A percentile compares a stretch with the other conserved stretches of the same genome.
These are phyloP conservation scores for Ambrosia trifida DNA, from an alignment of 129 eudicot genomes.

Conservation along the genomic window DNA sequence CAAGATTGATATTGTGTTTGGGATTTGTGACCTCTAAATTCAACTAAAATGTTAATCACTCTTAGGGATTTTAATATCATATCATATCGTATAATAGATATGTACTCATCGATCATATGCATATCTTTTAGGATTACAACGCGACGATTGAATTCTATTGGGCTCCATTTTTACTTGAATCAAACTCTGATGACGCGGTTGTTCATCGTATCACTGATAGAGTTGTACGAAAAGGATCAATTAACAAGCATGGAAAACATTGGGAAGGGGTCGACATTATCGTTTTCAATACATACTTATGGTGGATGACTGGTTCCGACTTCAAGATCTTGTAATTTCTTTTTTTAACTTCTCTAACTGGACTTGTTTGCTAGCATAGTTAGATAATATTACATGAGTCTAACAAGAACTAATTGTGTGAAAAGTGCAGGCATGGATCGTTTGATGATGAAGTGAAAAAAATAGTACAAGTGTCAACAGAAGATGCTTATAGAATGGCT, in stretches of 20 bases:
- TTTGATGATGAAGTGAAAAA: slow-evolving; percentile 73
- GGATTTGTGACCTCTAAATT: too few relatives aligned
- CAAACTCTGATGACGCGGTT: slow-evolving; percentile 82
- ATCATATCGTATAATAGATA: neutral
- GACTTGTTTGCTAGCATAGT: neutral
- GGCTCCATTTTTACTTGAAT: slow-evolving; percentile 96
- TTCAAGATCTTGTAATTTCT: slow-evolving; percentile 74
- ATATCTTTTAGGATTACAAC: slow-evolving; percentile 61
- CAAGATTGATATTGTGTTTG: too few relatives aligned
- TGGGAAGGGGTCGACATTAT: slow-evolving; percentile 92
- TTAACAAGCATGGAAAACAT: slow-evolving; percentile 70
- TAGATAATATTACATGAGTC: neutral
- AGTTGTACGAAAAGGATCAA: slow-evolving; percentile 81
- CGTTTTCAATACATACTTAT: slow-evolving; percentile 87
- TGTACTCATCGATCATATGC: too few relatives aligned
- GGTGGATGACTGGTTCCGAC: slow-evolving; percentile 94
- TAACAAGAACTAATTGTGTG: neutral
- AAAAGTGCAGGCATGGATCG: slow-evolving; percentile 71
- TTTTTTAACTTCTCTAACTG: neutral
- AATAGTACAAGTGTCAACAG: slow-evolving; percentile 65
- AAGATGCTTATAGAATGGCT: slow-evolving; percentile 80
- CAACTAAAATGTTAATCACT: too few relatives aligned
- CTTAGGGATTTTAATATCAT: neutral
- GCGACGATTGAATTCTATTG: slow-evolving; percentile 95
- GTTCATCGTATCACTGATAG: slow-evolving; percentile 72